Conservation (phyloP, 129 eudicot species). For the Deinandra increscens region DNA sequence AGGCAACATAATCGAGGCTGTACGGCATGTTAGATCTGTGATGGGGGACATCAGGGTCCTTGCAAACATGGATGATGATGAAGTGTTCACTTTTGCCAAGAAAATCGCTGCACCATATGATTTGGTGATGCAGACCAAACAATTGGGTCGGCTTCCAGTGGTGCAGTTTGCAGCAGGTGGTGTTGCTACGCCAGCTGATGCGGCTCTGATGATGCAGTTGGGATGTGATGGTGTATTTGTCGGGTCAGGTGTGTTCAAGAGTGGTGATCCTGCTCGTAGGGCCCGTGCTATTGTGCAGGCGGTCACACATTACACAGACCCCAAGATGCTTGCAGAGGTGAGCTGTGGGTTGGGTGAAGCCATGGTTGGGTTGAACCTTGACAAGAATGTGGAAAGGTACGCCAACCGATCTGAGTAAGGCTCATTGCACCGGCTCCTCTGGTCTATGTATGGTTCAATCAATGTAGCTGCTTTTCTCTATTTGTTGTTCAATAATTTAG, state of each 20-base stretch:
- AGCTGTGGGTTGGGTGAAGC: slow-evolving; percentile 89
- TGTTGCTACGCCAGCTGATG: slow-evolving; percentile 52
- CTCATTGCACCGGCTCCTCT: not conserved
- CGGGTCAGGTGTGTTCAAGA: slow-evolving; percentile 53
- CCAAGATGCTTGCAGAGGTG: slow-evolving; percentile 69
- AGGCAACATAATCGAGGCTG: slow-evolving; percentile 53
- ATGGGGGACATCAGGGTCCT: slow-evolving; percentile 47
- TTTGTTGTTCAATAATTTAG: slow-evolving; percentile 14
- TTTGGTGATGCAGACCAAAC: slow-evolving; percentile 50
- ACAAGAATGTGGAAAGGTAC: slow-evolving; percentile 84
- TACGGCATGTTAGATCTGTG: slow-evolving; percentile 43
- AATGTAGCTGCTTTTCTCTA: not conserved
- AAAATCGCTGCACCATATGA: slow-evolving; percentile 42
- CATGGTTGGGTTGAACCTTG: slow-evolving; percentile 85
- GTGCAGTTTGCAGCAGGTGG: slow-evolving; percentile 56
- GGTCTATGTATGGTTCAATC: not conserved
- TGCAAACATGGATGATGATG: slow-evolving; percentile 51
- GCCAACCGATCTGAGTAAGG: slow-evolving; percentile 69
- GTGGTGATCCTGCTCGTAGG: slow-evolving; percentile 64
- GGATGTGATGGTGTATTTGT: slow-evolving; percentile 55
- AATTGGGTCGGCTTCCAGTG: slow-evolving; percentile 50
- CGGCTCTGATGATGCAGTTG: slow-evolving; percentile 50
- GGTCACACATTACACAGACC: slow-evolving; percentile 78
- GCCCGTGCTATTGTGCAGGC: slow-evolving; percentile 88
- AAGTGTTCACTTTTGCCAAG: slow-evolving; percentile 46